Evolutionary conservation across 768 basidiomycete species (phyloP), one percentile per base, ranked within the genome.

Genomic region (Favolaschia claudopus): DNA sequence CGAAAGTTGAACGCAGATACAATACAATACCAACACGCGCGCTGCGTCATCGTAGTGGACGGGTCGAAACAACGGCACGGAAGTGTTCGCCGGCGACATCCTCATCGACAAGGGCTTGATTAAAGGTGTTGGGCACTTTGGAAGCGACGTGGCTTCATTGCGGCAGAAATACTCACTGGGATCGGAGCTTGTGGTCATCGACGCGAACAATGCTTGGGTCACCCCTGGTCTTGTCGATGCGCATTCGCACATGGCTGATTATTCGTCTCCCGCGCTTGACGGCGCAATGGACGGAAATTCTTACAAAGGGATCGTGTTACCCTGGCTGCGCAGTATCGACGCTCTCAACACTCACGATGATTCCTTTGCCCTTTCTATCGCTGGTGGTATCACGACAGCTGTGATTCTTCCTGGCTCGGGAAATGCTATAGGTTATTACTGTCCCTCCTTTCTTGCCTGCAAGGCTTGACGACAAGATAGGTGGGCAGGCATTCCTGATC

Each of bases 321-420:
- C 85, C 15, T 90, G 88, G 88, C 78, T 95, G 8, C 81, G 91
- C 32, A 87, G 85, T 27, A 71, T 94, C 13, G 93, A 96, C 65
- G 92, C 83, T 0, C 77, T 95, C 47, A 93, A 95, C 69, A 92
- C 91, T 0, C 91, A 90, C 64, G 92, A 95, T 69, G 82, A 85
- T 17, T 81, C 91, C 0, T 93, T 88, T 72, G 75, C 71, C 19
- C 76, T 90, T 8, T 82, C 88, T n/a, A 83, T 91, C 56, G 75
- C 92, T 1, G 92, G 93, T 10, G 93, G 94, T 10, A 82, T 94
- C 14, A 94, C 93, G 1, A 89, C 90, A 0, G 81, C 89, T 3
- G 78, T 92, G 31, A 77, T 95, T 22, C 78, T 95, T 2, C 93
- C 93, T 4, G 92, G 92, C 0, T 89, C 86, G 40, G 84, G 78